These are phyloP conservation scores for Xylariaceae sp. DNA, from an alignment of 2,329 filamentous ascomycete genomes.

Conservation along the genomic window DNA sequence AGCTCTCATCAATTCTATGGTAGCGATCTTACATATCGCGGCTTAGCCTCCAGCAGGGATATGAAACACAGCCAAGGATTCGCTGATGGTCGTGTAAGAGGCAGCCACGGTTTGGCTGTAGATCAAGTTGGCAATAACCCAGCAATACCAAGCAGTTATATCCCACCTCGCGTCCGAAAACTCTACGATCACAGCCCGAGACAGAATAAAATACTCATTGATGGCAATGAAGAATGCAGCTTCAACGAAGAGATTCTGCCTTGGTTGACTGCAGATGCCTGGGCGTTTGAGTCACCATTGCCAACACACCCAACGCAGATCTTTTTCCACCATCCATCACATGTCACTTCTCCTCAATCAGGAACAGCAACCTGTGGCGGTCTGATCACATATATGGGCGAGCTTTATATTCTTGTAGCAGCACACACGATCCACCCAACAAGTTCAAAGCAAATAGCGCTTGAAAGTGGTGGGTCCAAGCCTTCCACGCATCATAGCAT, in stretches of 20 bases:
- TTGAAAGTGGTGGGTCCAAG: conserved; percentile 4
- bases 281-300: conserved; percentile 5
- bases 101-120: too few relatives aligned
- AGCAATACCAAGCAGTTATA: too few relatives aligned
- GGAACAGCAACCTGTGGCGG: conserved; percentile 15
- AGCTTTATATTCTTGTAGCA: conserved; percentile 7
- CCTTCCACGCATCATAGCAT: too few relatives aligned
- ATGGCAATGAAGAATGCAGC: not conserved
- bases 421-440: conserved; percentile 9
- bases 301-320: conserved; percentile 1
- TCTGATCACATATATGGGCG: not conserved
- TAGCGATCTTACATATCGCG: too few relatives aligned
- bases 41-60: not conserved
- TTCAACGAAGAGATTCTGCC: conserved; percentile 1
- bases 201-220: too few relatives aligned
- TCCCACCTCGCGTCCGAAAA: too few relatives aligned
- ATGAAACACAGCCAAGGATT: not conserved
- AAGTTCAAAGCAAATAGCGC: not conserved
- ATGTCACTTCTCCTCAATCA: conserved; percentile 3
- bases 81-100: not conserved
- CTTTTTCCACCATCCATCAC: conserved; percentile 10
- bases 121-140: too few relatives aligned
- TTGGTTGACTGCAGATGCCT: conserved; percentile 10
- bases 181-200: too few relatives aligned
- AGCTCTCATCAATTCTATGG: too few relatives aligned